Base-by-base conservation (phyloP, 1,284 basidiomycete species). In the Mycena citricolor region DNA sequence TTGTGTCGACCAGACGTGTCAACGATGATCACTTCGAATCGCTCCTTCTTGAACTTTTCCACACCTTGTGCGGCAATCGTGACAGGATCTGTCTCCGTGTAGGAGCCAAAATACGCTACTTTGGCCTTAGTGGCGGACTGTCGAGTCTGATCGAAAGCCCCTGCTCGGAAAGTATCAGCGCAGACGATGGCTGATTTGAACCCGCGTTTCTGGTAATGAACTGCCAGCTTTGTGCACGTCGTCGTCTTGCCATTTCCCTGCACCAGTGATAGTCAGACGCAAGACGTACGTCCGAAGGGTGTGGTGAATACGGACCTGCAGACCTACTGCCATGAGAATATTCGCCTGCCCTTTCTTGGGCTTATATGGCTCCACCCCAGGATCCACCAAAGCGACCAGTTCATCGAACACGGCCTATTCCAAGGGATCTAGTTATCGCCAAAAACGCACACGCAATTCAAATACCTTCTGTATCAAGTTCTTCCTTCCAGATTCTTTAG, bases 111-210 rank as follows among this genome's bases (percentile, higher is more conserved):
- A 78, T 98, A 99, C 10, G 97, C 94, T 12, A 99, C 93, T 66
- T 97, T 97, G 40, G 95, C 97, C 69, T 97, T 97, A 24, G 94
- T 97, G 8, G 97, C 97, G 19, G 83, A 91, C 67, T 88, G 83
- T 61, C 89, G 89, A 55, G 86, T 99, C 77, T 99, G 97, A 67
- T 99, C 97, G 67, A 99, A 99, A 32, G 97, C 97, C 54, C 97
- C 97, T 5, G 97, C 97, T 71, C 97, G 90, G 77, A 99, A 99
- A 2, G 97, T 99, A 68, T 99, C 97, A 20, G 97, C 97, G 60
- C 97, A 99, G 57, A 99, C 97, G 37, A 99, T 92, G 56, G 88
- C 93, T n/a, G 94, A 90, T 63, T 94, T 94, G 79, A 97, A 93
- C 4, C 97, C 97, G 54, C 94, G 85, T 60, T 93, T 90, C 65